Evolutionary conservation across 2,329 filamentous ascomycete genomes (phyloP).

Genomic region (Verticillium isaacii): DNA sequence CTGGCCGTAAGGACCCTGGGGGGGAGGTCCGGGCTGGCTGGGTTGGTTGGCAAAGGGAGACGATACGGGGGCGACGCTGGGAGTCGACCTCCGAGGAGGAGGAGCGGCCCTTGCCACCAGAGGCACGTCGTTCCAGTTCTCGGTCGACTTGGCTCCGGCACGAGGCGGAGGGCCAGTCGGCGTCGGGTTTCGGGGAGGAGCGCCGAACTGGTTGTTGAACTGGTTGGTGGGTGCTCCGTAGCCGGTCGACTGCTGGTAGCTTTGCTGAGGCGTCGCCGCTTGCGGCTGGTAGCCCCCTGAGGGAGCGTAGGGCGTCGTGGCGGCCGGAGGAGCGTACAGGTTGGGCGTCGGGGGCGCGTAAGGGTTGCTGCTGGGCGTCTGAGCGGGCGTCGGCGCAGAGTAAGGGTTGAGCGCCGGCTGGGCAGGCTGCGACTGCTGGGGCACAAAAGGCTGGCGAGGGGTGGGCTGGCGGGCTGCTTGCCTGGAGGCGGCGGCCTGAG

Average conservation of each 20-base stretch:
- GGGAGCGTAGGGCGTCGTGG: conserved; percentile 24
- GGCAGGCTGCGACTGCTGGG: background rate
- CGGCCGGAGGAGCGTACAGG: conserved; percentile 16
- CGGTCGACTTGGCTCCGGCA: conserved; percentile 64
- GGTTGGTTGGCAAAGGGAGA: conserved; percentile 72
- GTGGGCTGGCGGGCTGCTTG: conserved; percentile 12
- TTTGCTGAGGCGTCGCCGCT: conserved; percentile 17
- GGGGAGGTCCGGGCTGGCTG: conserved; percentile 56
- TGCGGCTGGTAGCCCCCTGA: conserved; percentile 53
- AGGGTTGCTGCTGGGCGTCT: conserved; percentile 12
- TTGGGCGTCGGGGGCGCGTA: conserved; percentile 23
- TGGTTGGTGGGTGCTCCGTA: conserved; percentile 25
- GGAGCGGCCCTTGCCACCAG: conserved; percentile 67
- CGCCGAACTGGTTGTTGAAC: conserved; percentile 18
- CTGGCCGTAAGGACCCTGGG: conserved; percentile 54
- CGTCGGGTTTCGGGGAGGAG: conserved; percentile 54
- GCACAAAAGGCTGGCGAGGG: conserved; percentile 16
- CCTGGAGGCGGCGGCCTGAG: conserved; percentile 26
- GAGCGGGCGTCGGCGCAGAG: conserved; percentile 18
- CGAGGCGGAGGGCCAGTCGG: conserved; percentile 62
- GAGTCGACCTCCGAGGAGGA: conserved; percentile 69
- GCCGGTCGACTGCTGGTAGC: conserved; percentile 32
- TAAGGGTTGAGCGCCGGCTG: conserved; percentile 27
- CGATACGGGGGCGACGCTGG: conserved; percentile 62
- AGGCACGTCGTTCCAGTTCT: conserved; percentile 93